Base-by-base conservation (phyloP, 495 filamentous ascomycete species). In the Glarea lozoyensis region DNA sequence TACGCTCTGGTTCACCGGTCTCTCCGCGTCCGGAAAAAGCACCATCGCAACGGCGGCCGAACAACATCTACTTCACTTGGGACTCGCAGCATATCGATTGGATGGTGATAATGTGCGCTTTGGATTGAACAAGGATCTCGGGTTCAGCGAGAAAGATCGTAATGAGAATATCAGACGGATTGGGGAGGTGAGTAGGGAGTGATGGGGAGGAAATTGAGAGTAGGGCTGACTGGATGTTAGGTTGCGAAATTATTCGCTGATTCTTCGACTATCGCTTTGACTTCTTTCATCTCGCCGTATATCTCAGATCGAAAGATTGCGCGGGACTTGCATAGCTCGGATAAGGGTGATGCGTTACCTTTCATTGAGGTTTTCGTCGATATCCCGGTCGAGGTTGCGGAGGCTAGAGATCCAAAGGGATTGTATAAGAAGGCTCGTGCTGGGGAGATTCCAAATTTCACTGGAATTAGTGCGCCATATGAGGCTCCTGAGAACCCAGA, bases 41-140 rank as follows among this genome's bases (percentile, higher is more conserved):
- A 98, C 92, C 13, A 81, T 97, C 22, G 92, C 92, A 43, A 92
- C 86, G 13, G 92, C 92, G 15, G 84, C 97, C 13, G 92, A 98
- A 68, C 88, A 94, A 65, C 85, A 94, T 61, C 80, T 98, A 12
- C 79, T 98, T 38, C 87, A 92, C 57, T 70, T 81, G 13, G 80
- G 81, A 12, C 63, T 94, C 11, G 70, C 82, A 45, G 85, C 88
- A 42, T 98, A 98, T 71, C 79, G 93, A 1, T 81, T 98, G 13
- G 92, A 98, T 64, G 92, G 92, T 55, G 92, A 98, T 75, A 98
- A 98, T 70, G 81, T 98, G 56, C 90, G 92, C 45, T 96, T 96
- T 72, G 93, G 92, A 2, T 70, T 98, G 53, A 98, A 98, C 73
- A 88, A 88, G 62, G 90, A 98, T 69, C 75, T 97, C 23, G 90